Evolutionary conservation across 768 basidiomycete genomes (phyloP).

Genomic region (Lyophyllum shimeji): DNA sequence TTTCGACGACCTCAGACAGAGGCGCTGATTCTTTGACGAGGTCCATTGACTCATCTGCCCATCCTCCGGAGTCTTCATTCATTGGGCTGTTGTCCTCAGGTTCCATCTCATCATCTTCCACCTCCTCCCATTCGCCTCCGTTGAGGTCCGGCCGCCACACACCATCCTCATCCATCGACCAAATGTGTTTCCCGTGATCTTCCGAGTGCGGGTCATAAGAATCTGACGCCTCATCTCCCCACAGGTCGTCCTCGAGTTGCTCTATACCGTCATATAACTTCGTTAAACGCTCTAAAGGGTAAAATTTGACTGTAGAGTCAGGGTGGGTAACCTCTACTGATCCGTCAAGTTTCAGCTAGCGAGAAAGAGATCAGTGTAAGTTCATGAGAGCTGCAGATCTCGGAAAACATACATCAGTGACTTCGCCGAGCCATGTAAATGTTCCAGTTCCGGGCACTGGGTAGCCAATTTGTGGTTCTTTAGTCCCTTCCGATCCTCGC

Average conservation of each 20-base stretch:
- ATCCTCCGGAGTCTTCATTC: conserved; percentile 16
- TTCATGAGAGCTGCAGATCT: conserved; percentile 1
- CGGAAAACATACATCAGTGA: conserved; percentile 55
- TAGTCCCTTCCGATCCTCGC: conserved; percentile 35
- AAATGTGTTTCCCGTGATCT: conserved; percentile 40
- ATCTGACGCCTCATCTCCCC: conserved; percentile 51
- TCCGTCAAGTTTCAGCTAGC: conserved; percentile 73
- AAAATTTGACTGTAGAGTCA: conserved; percentile 43
- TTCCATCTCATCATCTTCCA: conserved; percentile 27
- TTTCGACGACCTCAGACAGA: neutral
- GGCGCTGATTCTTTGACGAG: neutral
- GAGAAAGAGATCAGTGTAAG: conserved; percentile 5
- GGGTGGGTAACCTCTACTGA: conserved; percentile 73
- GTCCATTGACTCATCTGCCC: conserved; percentile 15
- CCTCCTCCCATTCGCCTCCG: conserved; percentile 38
- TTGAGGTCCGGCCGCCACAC: conserved; percentile 47
- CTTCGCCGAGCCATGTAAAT: conserved; percentile 86
- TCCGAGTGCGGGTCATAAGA: conserved; percentile 41
- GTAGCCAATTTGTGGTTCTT: conserved; percentile 43
- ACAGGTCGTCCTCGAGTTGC: conserved; percentile 70
- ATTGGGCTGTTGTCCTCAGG: conserved; percentile 18
- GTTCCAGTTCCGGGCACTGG: conserved; percentile 37
- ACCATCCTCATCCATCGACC: conserved; percentile 44
- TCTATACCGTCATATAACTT: conserved; percentile 81
- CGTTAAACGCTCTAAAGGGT: conserved; percentile 69